Evolutionary conservation across 2,329 filamentous ascomycete species (phyloP).

Genomic region (Monosporascus sp.): DNA sequence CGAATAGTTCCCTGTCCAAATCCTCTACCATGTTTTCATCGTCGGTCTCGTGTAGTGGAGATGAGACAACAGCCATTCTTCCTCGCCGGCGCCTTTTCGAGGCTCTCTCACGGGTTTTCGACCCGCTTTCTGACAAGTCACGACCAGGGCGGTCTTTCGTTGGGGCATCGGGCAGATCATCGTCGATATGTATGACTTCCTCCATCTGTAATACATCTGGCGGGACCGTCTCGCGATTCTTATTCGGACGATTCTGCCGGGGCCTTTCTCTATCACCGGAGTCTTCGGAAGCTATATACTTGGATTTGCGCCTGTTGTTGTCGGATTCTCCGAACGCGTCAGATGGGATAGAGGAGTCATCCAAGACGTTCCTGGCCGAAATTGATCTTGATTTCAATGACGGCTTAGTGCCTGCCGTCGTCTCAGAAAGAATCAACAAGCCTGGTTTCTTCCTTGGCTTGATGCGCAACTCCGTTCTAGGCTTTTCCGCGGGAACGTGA

Average conservation of each 20-base stretch:
- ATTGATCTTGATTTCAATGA: conserved; percentile 1
- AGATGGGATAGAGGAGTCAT: background rate
- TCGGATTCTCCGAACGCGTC: background rate
- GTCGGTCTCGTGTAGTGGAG: background rate
- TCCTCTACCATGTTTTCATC: background rate
- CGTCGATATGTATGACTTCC: background rate
- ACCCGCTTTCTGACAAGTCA: background rate
- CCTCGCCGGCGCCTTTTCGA: background rate
- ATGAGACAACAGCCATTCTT: background rate
- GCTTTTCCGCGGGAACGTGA: conserved; percentile 16
- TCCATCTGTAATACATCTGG: background rate
- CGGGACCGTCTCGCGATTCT: background rate
- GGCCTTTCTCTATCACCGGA: background rate
- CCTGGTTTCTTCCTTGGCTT: conserved; percentile 43
- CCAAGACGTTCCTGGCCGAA: background rate
- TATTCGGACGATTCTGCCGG: background rate
- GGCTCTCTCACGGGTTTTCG: background rate
- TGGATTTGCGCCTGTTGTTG: background rate
- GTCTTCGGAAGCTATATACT: background rate
- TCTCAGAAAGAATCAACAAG: conserved; percentile 40
- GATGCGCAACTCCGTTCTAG: conserved; percentile 42
- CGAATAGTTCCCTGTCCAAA: background rate
- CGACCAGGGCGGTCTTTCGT: background rate
- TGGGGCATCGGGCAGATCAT: no score
- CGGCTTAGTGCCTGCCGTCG: conserved; percentile 7